These are phyloP conservation scores for Epithemia pelagica DNA, from an alignment of 108 stramenopile genomes.

Conservation along the genomic window DNA sequence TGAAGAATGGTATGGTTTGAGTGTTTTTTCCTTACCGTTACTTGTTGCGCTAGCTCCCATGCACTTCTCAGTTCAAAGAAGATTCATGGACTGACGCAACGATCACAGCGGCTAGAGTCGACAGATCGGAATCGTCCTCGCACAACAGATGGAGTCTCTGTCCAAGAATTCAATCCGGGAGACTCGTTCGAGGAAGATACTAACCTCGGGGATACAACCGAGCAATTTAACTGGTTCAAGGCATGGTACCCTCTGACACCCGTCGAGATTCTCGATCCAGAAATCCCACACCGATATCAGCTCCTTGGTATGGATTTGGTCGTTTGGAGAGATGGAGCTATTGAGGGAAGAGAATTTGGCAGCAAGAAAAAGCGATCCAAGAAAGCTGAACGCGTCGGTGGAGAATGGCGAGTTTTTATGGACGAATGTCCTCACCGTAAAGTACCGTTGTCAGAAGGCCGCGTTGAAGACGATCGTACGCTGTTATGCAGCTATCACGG, in stretches of 20 bases:
- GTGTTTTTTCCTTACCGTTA: too few species aligned
- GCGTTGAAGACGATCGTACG: constrained; percentile 46
- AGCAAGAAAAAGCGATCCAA: constrained; percentile 17
- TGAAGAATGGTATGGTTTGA: too few species aligned
- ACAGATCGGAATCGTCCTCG: too few species aligned
- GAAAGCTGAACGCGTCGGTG: constrained; percentile 5
- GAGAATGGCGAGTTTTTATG: constrained; percentile 28
- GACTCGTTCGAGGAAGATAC: neutral
- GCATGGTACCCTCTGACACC: constrained; percentile 36
- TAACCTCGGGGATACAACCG: neutral
- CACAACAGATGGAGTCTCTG: too few species aligned
- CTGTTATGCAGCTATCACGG: constrained; percentile 57
- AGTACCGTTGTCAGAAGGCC: constrained; percentile 57
- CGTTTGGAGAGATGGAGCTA: constrained; percentile 31
- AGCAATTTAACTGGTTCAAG: constrained; percentile 33
- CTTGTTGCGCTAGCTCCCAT: too few species aligned
- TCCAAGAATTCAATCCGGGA: too few species aligned
- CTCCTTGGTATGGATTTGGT: constrained; percentile 30
- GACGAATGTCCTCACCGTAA: constrained; percentile 58
- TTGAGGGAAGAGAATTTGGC: constrained; percentile 20
- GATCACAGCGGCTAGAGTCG: too few species aligned
- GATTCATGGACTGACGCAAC: too few species aligned
- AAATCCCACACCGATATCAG: constrained; percentile 28
- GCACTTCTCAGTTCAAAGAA: too few species aligned
- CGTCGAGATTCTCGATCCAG: constrained; percentile 28